phyloP scores from a whole-genome alignment of 106 monocot genomes.

The Acanthochlamys bracteata region DNA sequence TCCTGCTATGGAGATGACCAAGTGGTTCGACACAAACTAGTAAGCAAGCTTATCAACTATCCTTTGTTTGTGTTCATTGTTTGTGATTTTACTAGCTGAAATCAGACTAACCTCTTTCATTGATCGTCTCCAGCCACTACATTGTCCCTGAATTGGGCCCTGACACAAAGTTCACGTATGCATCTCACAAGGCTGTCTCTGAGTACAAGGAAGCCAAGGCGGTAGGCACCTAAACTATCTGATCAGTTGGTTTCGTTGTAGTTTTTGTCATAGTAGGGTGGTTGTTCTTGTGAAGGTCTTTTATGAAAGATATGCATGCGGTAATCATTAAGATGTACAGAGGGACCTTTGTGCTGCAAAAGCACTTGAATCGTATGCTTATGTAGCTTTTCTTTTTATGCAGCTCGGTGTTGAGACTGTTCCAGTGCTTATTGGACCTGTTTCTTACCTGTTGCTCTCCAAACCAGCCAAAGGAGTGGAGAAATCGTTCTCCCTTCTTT shows the following conservation, averaged over 20 bases:
- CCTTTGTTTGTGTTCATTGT: neutral
- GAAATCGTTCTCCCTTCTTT: slow-evolving; percentile 64
- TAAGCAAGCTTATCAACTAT: slow-evolving; percentile 28
- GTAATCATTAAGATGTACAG: no score
- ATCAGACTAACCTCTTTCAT: no score
- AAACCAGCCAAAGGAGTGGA: slow-evolving; percentile 82
- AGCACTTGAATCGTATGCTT: neutral
- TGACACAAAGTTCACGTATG: slow-evolving; percentile 73
- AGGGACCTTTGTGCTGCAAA: neutral
- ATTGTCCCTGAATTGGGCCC: slow-evolving; percentile 92
- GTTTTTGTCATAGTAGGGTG: no score
- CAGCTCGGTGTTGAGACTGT: slow-evolving; percentile 79
- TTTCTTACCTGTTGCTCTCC: slow-evolving; percentile 77
- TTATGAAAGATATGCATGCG: no score
- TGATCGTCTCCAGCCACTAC: slow-evolving; percentile 35
- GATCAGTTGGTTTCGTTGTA: no score
- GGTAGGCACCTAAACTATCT: slow-evolving; percentile 21
- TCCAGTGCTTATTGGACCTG: slow-evolving; percentile 80
- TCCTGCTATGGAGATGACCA: slow-evolving; percentile 99
- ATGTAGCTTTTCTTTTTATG: neutral
- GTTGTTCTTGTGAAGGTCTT: no score
- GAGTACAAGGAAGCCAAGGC: slow-evolving; percentile 94
- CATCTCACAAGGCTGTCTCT: slow-evolving; percentile 87
- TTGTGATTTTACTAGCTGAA: no score
- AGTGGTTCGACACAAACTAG: slow-evolving; percentile 99